Evolutionary conservation across 495 filamentous ascomycete species (phyloP), one percentile per base, ranked within the genome.

Genomic region (Lentithecium fluviatile): DNA sequence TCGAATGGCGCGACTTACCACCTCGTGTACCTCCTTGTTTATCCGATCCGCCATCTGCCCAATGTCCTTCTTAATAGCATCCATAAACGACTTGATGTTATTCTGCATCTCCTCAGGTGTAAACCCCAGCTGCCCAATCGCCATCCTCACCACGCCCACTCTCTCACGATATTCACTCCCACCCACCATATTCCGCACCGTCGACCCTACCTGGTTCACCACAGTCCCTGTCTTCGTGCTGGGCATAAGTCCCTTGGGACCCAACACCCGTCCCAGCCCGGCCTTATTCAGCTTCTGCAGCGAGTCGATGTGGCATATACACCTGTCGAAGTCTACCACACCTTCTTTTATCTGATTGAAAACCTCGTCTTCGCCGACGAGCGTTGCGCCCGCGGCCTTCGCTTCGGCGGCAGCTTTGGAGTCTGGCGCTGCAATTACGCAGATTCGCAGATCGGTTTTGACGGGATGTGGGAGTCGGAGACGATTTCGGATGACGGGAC

Each of bases 161-260:
- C 85, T 82, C 75, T 98, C 94, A 66, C 90, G 83, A 74, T 96
- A 98, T 54, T 90, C 85, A 40, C 85, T 87, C 67, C 85, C 89
- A 43, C 93, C 93, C 4, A 89, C 82, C 74, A 97, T 80, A 51
- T 89, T 88, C 56, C 82, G 82, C 53, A 97, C 87, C 15, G 85
- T 77, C 2, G 75, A 60, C 40, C 79, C 81, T 4, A 95, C 81
- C 74, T 94, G 85, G 71, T 80, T 88, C 11, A 94, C 90, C 52
- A 98, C 85, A 2, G 94, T 96, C 53, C 89, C 91, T 21, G 80
- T 80, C 80, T 96, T 98, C 50, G 77, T 74, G 70, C 82, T 94
- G 20, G 94, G 94, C 95, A 98, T 97, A 70, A 98, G 74, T 8
- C 91, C 90, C 69, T 81, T 82, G 15, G 94, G 94, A 70, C 94